Conservation (phyloP, 306 rosid genomes). For the Quercus ilex region DNA sequence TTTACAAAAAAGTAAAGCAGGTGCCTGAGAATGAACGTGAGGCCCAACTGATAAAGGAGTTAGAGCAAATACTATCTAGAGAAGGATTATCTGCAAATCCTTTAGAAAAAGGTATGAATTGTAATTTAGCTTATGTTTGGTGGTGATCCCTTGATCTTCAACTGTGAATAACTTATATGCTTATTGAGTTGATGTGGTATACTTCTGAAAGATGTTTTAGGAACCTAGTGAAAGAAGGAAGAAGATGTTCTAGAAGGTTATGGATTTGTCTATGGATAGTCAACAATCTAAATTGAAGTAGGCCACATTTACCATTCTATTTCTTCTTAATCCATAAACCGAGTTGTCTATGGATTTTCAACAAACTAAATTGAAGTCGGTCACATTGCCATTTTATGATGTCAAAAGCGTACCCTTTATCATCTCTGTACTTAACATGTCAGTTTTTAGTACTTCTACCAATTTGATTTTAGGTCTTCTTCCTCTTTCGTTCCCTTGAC, state of each 20-base stretch:
- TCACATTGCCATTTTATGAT: too few species aligned
- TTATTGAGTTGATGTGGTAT: constrained; percentile 11
- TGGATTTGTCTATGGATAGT: neutral
- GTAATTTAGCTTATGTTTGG: constrained; percentile 10
- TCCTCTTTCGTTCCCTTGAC: too few species aligned
- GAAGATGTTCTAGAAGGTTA: neutral
- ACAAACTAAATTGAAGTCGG: too few species aligned
- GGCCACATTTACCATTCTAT: too few species aligned
- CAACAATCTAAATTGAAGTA: too few species aligned
- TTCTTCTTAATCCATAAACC: too few species aligned
- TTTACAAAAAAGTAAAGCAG: constrained; percentile 90
- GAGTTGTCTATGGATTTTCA: too few species aligned
- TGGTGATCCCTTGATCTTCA: constrained; percentile 10
- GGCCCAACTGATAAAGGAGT: constrained; percentile 68
- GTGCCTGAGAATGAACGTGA: constrained; percentile 84
- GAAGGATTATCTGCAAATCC: constrained; percentile 90
- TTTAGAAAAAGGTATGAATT: constrained; percentile 73
- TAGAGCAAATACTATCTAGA: constrained; percentile 76
- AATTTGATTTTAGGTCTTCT: too few species aligned
- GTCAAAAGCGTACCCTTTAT: too few species aligned
- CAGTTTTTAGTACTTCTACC: too few species aligned
- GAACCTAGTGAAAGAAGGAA: neutral
- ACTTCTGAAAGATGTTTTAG: constrained; percentile 4
- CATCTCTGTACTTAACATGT: too few species aligned
- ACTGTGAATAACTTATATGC: constrained; percentile 13